Conservation (phyloP, 2,329 filamentous ascomycete species). For the Diaporthe sp. region DNA sequence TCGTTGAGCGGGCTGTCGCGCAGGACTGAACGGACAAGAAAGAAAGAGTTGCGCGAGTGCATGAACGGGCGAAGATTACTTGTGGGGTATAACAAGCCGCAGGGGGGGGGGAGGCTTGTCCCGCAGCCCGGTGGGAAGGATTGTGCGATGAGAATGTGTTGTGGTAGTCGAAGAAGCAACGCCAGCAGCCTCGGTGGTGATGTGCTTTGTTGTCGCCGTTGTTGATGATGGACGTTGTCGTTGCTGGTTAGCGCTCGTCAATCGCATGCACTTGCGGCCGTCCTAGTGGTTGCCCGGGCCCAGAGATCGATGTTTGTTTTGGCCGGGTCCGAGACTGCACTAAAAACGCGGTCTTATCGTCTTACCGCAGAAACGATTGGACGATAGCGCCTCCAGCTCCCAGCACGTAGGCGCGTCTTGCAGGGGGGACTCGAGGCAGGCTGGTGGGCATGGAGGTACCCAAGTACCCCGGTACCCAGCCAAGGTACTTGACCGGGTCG, state of each 20-base stretch:
- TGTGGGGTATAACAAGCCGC: slow-evolving; percentile 32
- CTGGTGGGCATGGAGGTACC: neutral
- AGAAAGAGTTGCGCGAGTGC: slow-evolving; percentile 28
- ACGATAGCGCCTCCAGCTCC: slow-evolving; percentile 14
- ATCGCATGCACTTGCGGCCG: neutral
- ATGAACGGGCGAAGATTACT: slow-evolving; percentile 39
- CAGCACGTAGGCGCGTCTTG: slow-evolving; percentile 18
- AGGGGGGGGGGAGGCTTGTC: slow-evolving; percentile 14
- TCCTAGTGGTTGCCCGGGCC: slow-evolving; percentile 32
- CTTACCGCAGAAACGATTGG: slow-evolving; percentile 27
- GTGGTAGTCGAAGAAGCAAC: slow-evolving; percentile 9
- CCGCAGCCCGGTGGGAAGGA: slow-evolving; percentile 29
- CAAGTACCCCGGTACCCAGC: slow-evolving; percentile 1
- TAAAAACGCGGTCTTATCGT: slow-evolving; percentile 33
- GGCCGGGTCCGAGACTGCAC: slow-evolving; percentile 31
- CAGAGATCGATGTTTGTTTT: slow-evolving; percentile 34
- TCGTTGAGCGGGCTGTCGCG: slow-evolving; percentile 28
- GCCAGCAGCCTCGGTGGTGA: slow-evolving; percentile 1
- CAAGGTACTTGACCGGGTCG: neutral
- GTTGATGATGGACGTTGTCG: slow-evolving; percentile 19
- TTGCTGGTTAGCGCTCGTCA: slow-evolving; percentile 23
- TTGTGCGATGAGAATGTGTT: neutral
- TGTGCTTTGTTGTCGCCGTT: slow-evolving; percentile 8
- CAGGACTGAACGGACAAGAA: slow-evolving; percentile 22
- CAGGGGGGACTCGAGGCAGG: neutral